Base-by-base conservation (phyloP, 129 eudicot genomes). In the Artemisia argyi region DNA sequence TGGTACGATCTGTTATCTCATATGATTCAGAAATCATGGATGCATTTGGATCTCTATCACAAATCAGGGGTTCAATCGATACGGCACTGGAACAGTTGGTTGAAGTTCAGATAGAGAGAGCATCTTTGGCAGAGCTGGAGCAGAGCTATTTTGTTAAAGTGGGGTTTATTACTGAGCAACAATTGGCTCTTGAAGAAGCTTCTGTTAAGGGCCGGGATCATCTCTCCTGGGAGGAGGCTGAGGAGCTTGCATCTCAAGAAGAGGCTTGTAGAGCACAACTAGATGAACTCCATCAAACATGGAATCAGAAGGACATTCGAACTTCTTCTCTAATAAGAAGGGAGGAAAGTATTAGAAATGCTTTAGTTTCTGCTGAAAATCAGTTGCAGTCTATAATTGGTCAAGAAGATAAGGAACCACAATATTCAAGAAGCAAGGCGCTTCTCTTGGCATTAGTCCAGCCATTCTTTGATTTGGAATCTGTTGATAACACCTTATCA, bases 191-290 rank as follows among this genome's bases (percentile, higher is more conserved):
- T 65, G 88, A 91, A 81, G 99, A 95, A 76, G 99, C 99, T 81
- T 78, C 99, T 65, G 80, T 88, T 42, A 86, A 85, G 83, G 96
- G 99, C 61, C 80, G 99, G 35, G 97, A 95, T 66, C 91, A 95
- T 82, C 84, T 95, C 57, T 95, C 99, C 3, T 95, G 99, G 99
- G 99, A 95, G 63, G 99, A 95, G 78, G 99, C 99, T 65, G 99
- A 95, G 62, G 99, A 95, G 80, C 88, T 95, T 46, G 97, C 95
- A 56, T 95, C 99, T 78, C 99, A 95, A 84, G 99, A 91, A 83
- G 99, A 95, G 82, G 94, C 94, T 80, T 95, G 99, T 80, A 86
- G 88, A 68, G 91, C 83, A 54, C 97, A 95, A 69, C 86, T 95
- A 54, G 91, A 90, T 32, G 82, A 86, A 73, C 97, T 95, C 69